Evolutionary conservation across 2,329 filamentous ascomycete genomes (phyloP).

Genomic region (Sporothrix schenckii): DNA sequence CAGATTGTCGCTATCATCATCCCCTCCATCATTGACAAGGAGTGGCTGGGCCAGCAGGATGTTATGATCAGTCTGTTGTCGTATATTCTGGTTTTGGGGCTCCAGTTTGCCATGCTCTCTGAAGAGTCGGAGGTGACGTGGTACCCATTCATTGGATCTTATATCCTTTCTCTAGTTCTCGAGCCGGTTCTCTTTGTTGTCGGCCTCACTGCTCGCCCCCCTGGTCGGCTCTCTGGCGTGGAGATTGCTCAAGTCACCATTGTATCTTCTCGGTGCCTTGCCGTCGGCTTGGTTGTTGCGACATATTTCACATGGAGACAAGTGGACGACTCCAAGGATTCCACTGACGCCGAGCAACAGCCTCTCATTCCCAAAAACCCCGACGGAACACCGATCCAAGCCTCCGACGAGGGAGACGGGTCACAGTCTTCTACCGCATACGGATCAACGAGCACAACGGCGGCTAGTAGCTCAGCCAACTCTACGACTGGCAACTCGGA

Average conservation of each 20-base stretch:
- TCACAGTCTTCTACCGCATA: conserved; percentile 42
- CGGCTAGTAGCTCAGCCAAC: conserved; percentile 34
- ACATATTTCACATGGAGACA: conserved; percentile 40
- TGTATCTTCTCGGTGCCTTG: conserved; percentile 43
- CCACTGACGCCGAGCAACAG: conserved; percentile 50
- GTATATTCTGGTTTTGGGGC: conserved; percentile 65
- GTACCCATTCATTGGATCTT: conserved; percentile 67
- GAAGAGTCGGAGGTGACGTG: conserved; percentile 57
- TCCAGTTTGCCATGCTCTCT: conserved; percentile 59
- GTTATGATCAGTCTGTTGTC: conserved; percentile 61
- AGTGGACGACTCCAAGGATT: conserved; percentile 31
- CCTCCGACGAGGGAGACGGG: conserved; percentile 26
- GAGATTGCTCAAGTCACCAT: conserved; percentile 42
- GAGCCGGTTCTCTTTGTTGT: conserved; percentile 53
- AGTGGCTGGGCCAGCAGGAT: conserved; percentile 52
- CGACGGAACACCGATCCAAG: conserved; percentile 33
- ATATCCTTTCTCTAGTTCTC: conserved; percentile 59
- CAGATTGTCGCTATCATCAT: conserved; percentile 51
- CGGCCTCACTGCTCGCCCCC: conserved; percentile 34
- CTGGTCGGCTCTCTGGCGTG: conserved; percentile 25
- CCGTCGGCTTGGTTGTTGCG: conserved; percentile 44
- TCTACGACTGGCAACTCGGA: conserved; percentile 47
- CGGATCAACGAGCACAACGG: conserved; percentile 46
- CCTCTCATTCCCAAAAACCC: conserved; percentile 55
- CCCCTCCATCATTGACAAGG: conserved; percentile 43